phyloP scores from a whole-genome alignment of 2,329 filamentous ascomycete species.

The Alternaria incomplexa region DNA sequence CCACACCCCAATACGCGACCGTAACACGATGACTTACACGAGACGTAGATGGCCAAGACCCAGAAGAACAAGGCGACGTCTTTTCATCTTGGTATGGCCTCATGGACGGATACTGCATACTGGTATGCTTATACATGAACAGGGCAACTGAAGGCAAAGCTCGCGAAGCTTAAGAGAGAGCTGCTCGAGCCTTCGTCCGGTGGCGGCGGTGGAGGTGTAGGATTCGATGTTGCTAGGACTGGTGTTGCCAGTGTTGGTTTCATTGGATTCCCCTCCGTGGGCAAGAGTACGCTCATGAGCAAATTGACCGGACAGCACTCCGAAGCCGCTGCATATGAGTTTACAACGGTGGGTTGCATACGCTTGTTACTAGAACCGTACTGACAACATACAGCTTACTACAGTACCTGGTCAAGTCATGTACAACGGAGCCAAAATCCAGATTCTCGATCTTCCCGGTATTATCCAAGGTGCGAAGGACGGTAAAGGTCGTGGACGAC shows the following conservation, averaged over 20 bases:
- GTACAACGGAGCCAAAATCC: constrained; percentile 96
- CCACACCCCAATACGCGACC: constrained; percentile 41
- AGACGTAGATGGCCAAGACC: constrained; percentile 82
- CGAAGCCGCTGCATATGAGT: constrained; percentile 96
- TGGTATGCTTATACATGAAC: constrained; percentile 31
- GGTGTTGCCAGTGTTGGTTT: constrained; percentile 97
- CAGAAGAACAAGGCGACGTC: constrained; percentile 98
- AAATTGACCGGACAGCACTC: constrained; percentile 94
- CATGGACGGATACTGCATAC: constrained; percentile 1
- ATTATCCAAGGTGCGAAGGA: constrained; percentile 99
- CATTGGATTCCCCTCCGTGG: constrained; percentile 97
- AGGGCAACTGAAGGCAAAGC: constrained; percentile 93
- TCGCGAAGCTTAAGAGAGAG: constrained; percentile 96
- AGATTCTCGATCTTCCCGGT: constrained; percentile 97
- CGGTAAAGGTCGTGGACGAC: constrained; percentile 93
- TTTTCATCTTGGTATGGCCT: constrained; percentile 76
- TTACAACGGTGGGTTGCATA: constrained; percentile 70
- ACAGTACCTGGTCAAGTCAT: constrained; percentile 95
- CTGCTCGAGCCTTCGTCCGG: constrained; percentile 83
- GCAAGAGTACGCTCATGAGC: constrained; percentile 98
- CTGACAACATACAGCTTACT: constrained; percentile 64
- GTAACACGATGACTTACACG: constrained; percentile 30
- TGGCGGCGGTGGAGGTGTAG: constrained; percentile 82
- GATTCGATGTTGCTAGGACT: constrained; percentile 97
- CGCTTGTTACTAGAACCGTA: neutral